Evolutionary conservation across 495 filamentous ascomycete species (phyloP), one percentile per base, ranked within the genome.

Genomic region (Xylaria grammica): DNA sequence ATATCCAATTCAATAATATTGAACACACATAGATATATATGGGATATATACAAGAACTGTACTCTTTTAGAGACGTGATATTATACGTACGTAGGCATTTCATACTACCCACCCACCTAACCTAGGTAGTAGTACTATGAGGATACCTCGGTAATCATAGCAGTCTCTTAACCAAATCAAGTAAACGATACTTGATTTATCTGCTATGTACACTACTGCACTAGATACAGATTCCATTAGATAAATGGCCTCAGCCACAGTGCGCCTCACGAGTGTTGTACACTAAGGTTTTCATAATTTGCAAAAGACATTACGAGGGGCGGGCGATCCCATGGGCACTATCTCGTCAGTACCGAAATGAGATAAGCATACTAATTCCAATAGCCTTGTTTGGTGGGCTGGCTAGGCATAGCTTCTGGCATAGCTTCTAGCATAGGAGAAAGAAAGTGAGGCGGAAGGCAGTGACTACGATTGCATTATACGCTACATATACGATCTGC

Each of bases 361-460:
- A 59, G 56, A 59, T 59, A 59, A 59, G 56, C 56, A 59, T 46
- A 40, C 56, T 59, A 48, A 58, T 59, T 48, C 48, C 56, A 36
- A 36, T 59, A 22, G 40, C 36, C 55, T 29, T 57, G 54, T 15
- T 45, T 20, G 20, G 54, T 29, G 26, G 19, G 56, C 56, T 58
- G 42, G 55, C 27, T 34, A 36, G 27, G 26, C 55, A 32, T 29
- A 48, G 27, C n/a, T n/a, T n/a, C n/a, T n/a, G n/a, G n/a, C n/a
- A n/a, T n/a, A n/a, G n/a, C n/a, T n/a, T n/a, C n/a, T n/a, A n/a
- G n/a, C n/a, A n/a, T n/a, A n/a, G n/a, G n/a, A 42, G 40, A 8
- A 19, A 17, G 40, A 24, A 48, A 34, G 36, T 44, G 27, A 48
- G 26, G 56, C 42, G 29, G 30, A 59, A 29, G 40, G 3, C 3